Base-by-base conservation (phyloP, 164 flowering plant species). In the Tetracentron sinense region DNA sequence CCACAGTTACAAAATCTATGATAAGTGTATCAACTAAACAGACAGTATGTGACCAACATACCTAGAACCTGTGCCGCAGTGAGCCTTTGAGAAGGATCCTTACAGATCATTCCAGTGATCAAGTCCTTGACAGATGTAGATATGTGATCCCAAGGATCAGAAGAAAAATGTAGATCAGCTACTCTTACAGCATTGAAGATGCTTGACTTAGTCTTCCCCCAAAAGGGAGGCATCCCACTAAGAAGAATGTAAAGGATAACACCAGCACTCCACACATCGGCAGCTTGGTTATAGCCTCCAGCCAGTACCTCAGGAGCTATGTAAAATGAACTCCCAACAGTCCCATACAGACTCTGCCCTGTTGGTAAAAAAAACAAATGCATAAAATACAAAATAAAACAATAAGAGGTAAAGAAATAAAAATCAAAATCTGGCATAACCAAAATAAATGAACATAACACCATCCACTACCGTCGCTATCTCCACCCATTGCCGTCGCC, bases 211-310 rank as follows among this genome's bases (percentile, higher is more conserved):
- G 95, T 86, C 74, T 86, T 85, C 35, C 96, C 96, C 87, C 90
- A 87, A 68, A 89, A 89, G 17, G 96, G 96, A 0, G 96, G 96
- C 75, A 76, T 71, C 47, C 89, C 89, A 72, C 92, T 82, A 7
- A 89, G 78, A 69, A 87, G 89, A 74, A 89, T 89, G 77, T 89
- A 89, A 62, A 89, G 89, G 68, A 89, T 89, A 21, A 89, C 92
- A 5, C 96, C 96, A 1, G 92, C 83, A 70, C 92, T 88, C 92
- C 92, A 89, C 12, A 89, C 81, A 82, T 89, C 96, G 19, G 87
- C 92, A 26, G 86, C 85, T 74, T 87, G 78, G 60, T 81, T 76
- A 74, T 89, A 89, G 12, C 87, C 90, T 61, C 96, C 90, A 14
- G 82, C 60, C 57, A 89, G 66, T 29, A 89, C 96, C 78, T 89